Base-by-base conservation (phyloP, 345 rosid genomes). In the Populus tremula region DNA sequence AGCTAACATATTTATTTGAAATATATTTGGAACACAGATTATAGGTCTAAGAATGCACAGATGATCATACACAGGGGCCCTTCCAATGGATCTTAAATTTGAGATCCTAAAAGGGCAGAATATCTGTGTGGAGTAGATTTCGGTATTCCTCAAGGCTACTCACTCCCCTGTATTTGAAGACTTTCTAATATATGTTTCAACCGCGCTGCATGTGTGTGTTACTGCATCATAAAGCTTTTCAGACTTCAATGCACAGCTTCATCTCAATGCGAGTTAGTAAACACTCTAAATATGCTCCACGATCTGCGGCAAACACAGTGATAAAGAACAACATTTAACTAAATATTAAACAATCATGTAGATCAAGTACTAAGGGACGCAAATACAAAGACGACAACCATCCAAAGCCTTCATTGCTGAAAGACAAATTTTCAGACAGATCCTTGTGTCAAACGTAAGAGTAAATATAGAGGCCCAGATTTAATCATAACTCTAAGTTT, bases 41-140 rank as follows among this genome's bases (percentile, higher is more conserved):
- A 16, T 75, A 47, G 17, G 31, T 53, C 74, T 27, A 38, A 20
- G 38, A 50, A 68, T 68, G 29, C 38, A 69, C 71, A 20, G 67
- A 65, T 45, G 56, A 75, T 75, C 71, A 50, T 69, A 76, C 54
- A 41, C 27, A 56, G 29, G 0, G 29, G 63, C 63, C 29, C 63
- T n/a, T 59, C 64, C n/a, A 21, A 29, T 6, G 59, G 35, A 56
- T 59, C 67, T 38, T 11, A 23, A 69, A 38, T 35, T 27, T 50
- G 36, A 50, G 65, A 75, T 75, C 78, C 71, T 33, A 20, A 5
- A 7, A 69, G 36, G 61, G 12, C 62, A 59, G 16, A 36, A 6
- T 36, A 18, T 17, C 10, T n/a, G 35, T 41, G 62, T 31, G 13
- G 18, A 31, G 61, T 53, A 25, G 25, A 53, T 38, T 50, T 54